Base-by-base conservation (phyloP, 2,329 filamentous ascomycete genomes). In the Cladosporium sp. region DNA sequence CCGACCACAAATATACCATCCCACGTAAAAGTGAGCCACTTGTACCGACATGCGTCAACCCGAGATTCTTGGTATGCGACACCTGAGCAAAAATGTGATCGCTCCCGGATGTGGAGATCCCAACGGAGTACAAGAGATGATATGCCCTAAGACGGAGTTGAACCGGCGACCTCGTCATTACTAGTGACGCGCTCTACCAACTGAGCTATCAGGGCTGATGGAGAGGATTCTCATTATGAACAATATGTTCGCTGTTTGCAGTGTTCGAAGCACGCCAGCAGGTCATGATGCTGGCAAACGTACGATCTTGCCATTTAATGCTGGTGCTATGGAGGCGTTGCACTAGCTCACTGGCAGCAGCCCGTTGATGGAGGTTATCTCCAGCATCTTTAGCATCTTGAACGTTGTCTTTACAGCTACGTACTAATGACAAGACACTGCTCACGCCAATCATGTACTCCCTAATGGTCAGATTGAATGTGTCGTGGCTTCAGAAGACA, bases 151-250 rank as follows among this genome's bases (percentile, higher is more conserved):
- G 60, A 62, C 49, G 60, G 46, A 62, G 60, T 62, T 53, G 46
- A 40, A 53, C 46, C 46, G 46, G 49, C 60, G 60, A 62, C 46
- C 49, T 53, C 60, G 49, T 62, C 49, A 40, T 53, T 53, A 62
- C 60, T 62, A 62, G 60, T 53, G 60, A 62, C 49, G 49, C 49
- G 60, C 46, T 53, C 46, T 53, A 62, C 46, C 46, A 53, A 53
- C 49, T 62, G 60, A 53, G 60, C 46, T 62, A 62, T 62, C 49
- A 62, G 60, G 60, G 60, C 60, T 57, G 55, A 56, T 52, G 49
- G 5, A 26, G 23, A n/a, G n/a, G n/a, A n/a, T n/a, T n/a, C 23
- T 26, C 2, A 26, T 3, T 26, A 26, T 3, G 3, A 3, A 26
- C 23, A 26, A 1, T 26, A 26, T 26, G 2, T 26, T 3, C 23